Evolutionary conservation across 148 eudicot genomes (phyloP).

Genomic region (Arctostaphylos glauca): DNA sequence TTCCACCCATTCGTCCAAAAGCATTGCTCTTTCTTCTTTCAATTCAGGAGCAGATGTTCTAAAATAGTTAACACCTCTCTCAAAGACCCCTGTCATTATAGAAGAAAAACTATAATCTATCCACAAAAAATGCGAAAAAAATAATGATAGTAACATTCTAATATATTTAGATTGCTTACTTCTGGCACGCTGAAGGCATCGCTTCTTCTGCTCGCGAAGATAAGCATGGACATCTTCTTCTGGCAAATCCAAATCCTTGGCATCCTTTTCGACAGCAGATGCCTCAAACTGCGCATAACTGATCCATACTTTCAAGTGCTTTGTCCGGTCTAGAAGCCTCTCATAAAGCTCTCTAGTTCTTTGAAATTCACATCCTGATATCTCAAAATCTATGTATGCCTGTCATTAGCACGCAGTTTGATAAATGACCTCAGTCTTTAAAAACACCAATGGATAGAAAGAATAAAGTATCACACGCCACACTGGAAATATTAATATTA

Average conservation of each 20-base stretch:
- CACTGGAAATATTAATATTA: not conserved
- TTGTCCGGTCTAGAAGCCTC: slow-evolving; percentile 87
- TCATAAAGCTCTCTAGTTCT: slow-evolving; percentile 87
- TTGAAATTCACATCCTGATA: slow-evolving; percentile 70
- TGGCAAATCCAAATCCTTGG: slow-evolving; percentile 33
- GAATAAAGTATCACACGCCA: not conserved
- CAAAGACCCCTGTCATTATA: slow-evolving; percentile 69
- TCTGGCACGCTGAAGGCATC: slow-evolving; percentile 63
- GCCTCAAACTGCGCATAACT: slow-evolving; percentile 94
- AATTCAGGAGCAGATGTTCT: slow-evolving; percentile 78
- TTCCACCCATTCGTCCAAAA: slow-evolving; percentile 78
- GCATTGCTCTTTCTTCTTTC: slow-evolving; percentile 94
- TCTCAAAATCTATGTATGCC: slow-evolving; percentile 96
- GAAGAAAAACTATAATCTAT: slow-evolving; percentile 6
- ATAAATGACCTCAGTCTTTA: not conserved
- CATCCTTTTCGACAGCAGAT: slow-evolving; percentile 50
- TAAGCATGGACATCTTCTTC: slow-evolving; percentile 38
- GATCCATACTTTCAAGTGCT: slow-evolving; percentile 93
- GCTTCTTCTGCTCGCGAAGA: slow-evolving; percentile 36
- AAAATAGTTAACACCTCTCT: slow-evolving; percentile 68
- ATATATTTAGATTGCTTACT: slow-evolving; percentile 38
- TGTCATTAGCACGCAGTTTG: slow-evolving; percentile 26
- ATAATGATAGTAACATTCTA: not conserved
- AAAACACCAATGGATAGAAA: not conserved
- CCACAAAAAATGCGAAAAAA: not conserved